Percentiles rank a stretch among this genome's conserved stretches.
Conservation (phyloP, 148 eudicot species). For the Vaccinium vitisidaea region DNA sequence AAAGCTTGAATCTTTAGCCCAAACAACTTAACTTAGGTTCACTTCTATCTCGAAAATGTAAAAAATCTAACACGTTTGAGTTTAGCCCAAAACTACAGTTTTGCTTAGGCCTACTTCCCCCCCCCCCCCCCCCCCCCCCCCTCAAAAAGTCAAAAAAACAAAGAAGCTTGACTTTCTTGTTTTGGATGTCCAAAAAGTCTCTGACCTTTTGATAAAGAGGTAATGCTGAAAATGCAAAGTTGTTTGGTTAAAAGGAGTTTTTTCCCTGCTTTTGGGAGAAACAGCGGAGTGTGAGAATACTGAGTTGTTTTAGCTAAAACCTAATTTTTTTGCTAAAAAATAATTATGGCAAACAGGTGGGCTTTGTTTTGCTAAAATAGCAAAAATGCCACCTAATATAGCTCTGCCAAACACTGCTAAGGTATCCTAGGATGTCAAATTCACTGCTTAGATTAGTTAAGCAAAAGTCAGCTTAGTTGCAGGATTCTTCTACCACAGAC, state of each 20-base stretch:
- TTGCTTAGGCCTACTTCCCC: background rate
- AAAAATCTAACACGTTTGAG: background rate
- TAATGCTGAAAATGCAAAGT: background rate
- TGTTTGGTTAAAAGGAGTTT: background rate
- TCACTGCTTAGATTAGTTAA: slow-evolving; percentile 3
- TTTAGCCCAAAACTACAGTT: background rate
- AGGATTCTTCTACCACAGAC: background rate
- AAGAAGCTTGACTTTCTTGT: background rate
- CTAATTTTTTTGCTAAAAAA: background rate
- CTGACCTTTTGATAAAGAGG: background rate
- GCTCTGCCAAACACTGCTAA: background rate
- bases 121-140: too few relatives aligned
- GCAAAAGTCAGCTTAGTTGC: background rate
- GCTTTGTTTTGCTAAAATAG: background rate
- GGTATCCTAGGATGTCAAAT: background rate
- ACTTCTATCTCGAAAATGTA: background rate
- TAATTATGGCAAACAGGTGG: background rate
- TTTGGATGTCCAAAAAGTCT: background rate
- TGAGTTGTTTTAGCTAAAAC: background rate
- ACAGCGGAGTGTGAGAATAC: background rate
- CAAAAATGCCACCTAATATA: background rate
- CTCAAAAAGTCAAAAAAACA: background rate
- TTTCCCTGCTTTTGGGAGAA: background rate
- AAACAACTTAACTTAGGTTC: background rate
- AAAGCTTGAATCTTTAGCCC: background rate